Conservation (phyloP, 78 protist genomes). For the Emiliania huxleyi region DNA sequence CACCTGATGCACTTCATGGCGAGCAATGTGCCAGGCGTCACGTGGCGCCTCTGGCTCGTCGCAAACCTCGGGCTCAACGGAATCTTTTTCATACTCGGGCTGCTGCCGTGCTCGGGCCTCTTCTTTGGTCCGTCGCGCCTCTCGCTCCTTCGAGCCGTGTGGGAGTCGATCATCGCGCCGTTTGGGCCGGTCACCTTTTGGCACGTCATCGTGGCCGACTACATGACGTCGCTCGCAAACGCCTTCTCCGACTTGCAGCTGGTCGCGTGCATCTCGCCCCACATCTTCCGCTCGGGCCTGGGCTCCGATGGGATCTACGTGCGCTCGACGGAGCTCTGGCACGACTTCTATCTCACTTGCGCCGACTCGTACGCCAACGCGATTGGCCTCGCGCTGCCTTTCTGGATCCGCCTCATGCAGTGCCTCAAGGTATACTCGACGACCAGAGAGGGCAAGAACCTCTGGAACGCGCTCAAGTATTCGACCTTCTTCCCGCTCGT, state of each 20-base stretch:
- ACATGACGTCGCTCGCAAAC: background rate
- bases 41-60: conserved; percentile 1
- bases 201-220: conserved; percentile 30
- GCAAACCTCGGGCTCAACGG: background rate
- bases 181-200: background rate
- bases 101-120: background rate
- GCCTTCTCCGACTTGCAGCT: conserved; percentile 23
- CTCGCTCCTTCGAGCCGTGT: background rate
- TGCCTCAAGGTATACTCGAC: background rate
- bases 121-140: background rate
- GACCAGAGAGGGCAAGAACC: background rate
- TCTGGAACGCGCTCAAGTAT: conserved; percentile 21
- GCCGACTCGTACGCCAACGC: background rate
- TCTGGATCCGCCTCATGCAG: background rate
- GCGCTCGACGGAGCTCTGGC: background rate
- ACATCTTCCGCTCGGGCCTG: background rate
- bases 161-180: conserved; percentile 8
- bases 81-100: background rate
- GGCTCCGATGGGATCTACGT: background rate
- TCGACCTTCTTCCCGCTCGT: conserved; percentile 17
- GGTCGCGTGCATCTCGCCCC: background rate
- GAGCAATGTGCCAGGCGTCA: background rate
- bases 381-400: background rate
- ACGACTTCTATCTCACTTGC: background rate
- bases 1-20: background rate